Evolutionary conservation across 2,329 filamentous ascomycete genomes (phyloP), one percentile per base, ranked within the genome.

Genomic region (Fusarium tricinctum): DNA sequence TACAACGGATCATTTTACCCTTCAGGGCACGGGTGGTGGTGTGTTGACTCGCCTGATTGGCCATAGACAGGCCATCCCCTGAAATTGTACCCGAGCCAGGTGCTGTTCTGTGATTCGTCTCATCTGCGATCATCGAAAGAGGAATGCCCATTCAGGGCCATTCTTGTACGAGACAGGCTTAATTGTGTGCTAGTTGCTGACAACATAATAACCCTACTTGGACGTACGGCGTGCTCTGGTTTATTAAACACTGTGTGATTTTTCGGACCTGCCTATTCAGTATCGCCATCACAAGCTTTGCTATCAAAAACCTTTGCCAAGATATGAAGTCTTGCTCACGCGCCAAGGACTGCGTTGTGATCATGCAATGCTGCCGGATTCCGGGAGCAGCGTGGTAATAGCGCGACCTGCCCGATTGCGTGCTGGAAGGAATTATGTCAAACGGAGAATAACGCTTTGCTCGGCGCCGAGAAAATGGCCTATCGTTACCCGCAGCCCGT

Each of bases 191-290:
- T 35, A 58, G 30, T 8, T 38, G 44, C 60, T 63, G 50, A 63
- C 59, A 57, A 38, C n/a, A 35, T 46, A 30, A 20, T 22, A 9
- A 50, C 22, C 8, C 9, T 50, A 3, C 26, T 32, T 1, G 9
- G 42, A 33, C 20, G 22, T 22, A 23, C 26, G 39, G 26, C 15
- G 10, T 28, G 32, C 5, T 17, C 14, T 13, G 20, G 39, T 32
- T 35, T 45, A n/a, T 39, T n/a, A 33, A 42, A 33, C 38, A n/a
- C 19, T 6, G 22, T 30, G 28, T 30, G 28, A 5, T 30, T 30
- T 30, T 30, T 30, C 6, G 58, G 52, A 64, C 61, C 61, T 64
- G 59, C 61, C 61, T 59, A 47, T 64, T 64, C 26, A 22, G 61
- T 58, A 15, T 2, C 6, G 5, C 6, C 4, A 45, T 48, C 8